phyloP scores from a whole-genome alignment of 306 rosid species.

The Sechiopsis laciniata region DNA sequence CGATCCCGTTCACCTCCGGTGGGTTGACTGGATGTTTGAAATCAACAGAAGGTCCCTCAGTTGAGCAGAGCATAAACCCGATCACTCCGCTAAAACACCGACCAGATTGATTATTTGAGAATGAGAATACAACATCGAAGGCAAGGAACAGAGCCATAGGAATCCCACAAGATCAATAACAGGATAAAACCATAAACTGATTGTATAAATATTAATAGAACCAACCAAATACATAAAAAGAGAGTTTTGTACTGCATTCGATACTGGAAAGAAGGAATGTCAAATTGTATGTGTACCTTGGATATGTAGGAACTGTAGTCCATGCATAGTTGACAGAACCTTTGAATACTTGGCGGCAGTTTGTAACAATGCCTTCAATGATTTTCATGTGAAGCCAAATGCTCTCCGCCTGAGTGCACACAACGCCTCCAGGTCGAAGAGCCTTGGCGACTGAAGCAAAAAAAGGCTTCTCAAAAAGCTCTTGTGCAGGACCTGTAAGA shows the following conservation, averaged over 20 bases:
- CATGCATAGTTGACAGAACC: slow-evolving; percentile 97
- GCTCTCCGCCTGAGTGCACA: slow-evolving; percentile 95
- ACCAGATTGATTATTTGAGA: no score
- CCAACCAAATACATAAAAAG: no score
- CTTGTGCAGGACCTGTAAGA: slow-evolving; percentile 83
- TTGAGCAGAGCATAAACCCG: slow-evolving; percentile 96
- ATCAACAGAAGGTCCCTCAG: slow-evolving; percentile 84
- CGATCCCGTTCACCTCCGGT: slow-evolving; percentile 43
- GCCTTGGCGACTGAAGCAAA: slow-evolving; percentile 64
- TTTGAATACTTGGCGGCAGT: slow-evolving; percentile 81
- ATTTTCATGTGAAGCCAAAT: slow-evolving; percentile 97
- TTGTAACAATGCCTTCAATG: slow-evolving; percentile 68
- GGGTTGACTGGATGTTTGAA: slow-evolving; percentile 85
- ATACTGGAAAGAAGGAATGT: no score
- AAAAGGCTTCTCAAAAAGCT: slow-evolving; percentile 91
- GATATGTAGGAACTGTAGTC: slow-evolving; percentile 97
- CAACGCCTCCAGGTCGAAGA: slow-evolving; percentile 95
- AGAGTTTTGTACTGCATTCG: no score
- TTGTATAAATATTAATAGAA: no score
- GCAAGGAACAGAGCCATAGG: no score
- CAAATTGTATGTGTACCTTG: slow-evolving; percentile 38
- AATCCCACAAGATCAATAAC: no score
- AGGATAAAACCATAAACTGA: no score
- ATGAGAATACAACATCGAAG: no score
- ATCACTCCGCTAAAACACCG: slow-evolving; percentile 74